Evolutionary conservation across 2,329 filamentous ascomycete genomes (phyloP).

Genomic region (Aspergillus sp.): DNA sequence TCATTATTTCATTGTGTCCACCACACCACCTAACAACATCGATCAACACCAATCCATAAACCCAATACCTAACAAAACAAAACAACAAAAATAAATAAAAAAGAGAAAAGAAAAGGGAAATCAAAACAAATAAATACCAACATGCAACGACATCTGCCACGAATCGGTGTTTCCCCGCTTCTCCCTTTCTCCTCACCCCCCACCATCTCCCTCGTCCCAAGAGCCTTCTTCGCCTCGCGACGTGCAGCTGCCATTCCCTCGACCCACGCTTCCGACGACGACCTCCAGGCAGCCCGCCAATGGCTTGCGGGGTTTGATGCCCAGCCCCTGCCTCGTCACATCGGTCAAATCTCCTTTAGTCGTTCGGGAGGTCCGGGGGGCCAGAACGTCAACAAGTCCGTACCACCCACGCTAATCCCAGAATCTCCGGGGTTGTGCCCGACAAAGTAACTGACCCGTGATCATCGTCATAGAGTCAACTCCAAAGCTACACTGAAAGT

Average conservation of each 20-base stretch:
- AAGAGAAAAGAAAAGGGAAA: background rate
- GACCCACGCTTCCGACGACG: slow-evolving; percentile 23
- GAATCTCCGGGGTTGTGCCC: no score
- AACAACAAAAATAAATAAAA: background rate
- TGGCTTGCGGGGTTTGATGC: slow-evolving; percentile 57
- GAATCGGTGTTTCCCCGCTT: slow-evolving; percentile 8
- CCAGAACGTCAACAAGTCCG: slow-evolving; percentile 69
- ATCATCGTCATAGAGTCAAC: slow-evolving; percentile 53
- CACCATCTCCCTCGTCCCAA: slow-evolving; percentile 10
- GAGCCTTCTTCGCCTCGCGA: slow-evolving; percentile 31
- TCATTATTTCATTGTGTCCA: background rate
- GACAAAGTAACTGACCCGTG: no score
- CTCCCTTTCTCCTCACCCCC: slow-evolving; percentile 8
- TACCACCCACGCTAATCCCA: slow-evolving; percentile 6
- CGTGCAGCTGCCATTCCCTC: slow-evolving; percentile 15
- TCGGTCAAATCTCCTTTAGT: slow-evolving; percentile 62
- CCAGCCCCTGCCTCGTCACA: slow-evolving; percentile 54
- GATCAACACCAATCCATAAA: no score
- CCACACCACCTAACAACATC: no score
- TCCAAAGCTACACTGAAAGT: slow-evolving; percentile 66
- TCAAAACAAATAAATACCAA: no score
- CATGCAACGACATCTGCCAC: slow-evolving; percentile 2
- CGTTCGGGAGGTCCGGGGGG: slow-evolving; percentile 65
- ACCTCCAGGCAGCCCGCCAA: slow-evolving; percentile 47
- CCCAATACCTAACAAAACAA: background rate